These are phyloP conservation scores for Papiliotrema flavescens DNA, from an alignment of 1,284 basidiomycete species.

Conservation along the genomic window DNA sequence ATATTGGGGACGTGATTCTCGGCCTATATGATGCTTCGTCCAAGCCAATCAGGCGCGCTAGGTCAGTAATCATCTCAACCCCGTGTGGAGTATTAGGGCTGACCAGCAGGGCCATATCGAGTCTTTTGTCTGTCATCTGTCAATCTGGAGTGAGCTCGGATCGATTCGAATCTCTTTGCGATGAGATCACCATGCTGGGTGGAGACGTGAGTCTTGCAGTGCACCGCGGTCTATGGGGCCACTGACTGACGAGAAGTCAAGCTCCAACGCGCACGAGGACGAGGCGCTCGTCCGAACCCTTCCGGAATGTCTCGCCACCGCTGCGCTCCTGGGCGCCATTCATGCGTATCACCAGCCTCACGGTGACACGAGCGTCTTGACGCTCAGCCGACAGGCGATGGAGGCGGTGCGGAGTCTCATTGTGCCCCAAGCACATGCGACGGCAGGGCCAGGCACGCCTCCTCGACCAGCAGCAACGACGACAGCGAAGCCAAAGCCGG, in stretches of 20 bases:
- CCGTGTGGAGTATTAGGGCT: not conserved
- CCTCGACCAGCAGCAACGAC: too few relatives aligned
- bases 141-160: slow-evolving; percentile 17
- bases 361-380: too few relatives aligned
- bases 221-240: too few relatives aligned
- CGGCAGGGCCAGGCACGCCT: too few relatives aligned
- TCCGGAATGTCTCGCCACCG: too few relatives aligned
- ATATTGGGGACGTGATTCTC: slow-evolving; percentile 27
- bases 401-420: too few relatives aligned
- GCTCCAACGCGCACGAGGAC: not conserved
- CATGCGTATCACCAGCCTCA: too few relatives aligned
- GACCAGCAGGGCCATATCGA: slow-evolving; percentile 10
- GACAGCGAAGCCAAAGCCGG: too few relatives aligned
- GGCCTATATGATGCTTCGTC: slow-evolving; percentile 23
- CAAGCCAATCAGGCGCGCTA: slow-evolving; percentile 31
- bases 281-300: not conserved
- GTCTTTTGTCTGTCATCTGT: slow-evolving; percentile 13
- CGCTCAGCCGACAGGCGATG: too few relatives aligned
- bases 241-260: not conserved
- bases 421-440: too few relatives aligned
- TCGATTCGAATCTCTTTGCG: slow-evolving; percentile 19
- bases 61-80: slow-evolving; percentile 16
- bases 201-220: slow-evolving; percentile 20
- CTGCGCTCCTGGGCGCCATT: too few relatives aligned
- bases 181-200: slow-evolving; percentile 8